Percentiles rank a stretch among this genome's conserved stretches.
phyloP scores from a whole-genome alignment of 208 protist species.

The Blastocrithidia nonstop region DNA sequence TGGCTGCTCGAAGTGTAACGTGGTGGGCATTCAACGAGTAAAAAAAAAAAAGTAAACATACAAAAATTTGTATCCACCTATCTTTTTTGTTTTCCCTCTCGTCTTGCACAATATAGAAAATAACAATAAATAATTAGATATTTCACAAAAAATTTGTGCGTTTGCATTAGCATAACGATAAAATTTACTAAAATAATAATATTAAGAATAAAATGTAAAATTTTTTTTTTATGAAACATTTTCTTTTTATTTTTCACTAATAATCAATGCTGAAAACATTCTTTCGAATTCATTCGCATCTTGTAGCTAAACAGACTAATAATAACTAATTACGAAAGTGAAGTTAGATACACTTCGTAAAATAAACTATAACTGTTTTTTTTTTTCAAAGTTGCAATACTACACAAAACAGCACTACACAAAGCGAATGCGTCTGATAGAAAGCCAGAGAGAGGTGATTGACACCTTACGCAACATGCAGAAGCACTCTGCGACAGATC shows the following conservation, averaged over 20 bases:
- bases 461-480: conserved; percentile 34
- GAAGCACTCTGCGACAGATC: conserved; percentile 54
- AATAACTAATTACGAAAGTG: not conserved
- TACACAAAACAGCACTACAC: not conserved
- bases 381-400: conserved; percentile 3
- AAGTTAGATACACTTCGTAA: not conserved
- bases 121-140: conserved; percentile 2
- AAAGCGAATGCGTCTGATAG: conserved; percentile 47
- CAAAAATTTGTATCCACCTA: not conserved
- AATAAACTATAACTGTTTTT: conserved; percentile 3
- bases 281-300: too few relatives aligned
- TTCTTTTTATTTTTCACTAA: too few relatives aligned
- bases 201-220: too few relatives aligned
- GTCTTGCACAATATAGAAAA: not conserved
- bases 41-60: not conserved
- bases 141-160: too few relatives aligned
- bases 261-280: too few relatives aligned
- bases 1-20: conserved; percentile 50
- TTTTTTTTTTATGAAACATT: too few relatives aligned
- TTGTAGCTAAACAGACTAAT: too few relatives aligned
- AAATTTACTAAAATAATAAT: too few relatives aligned
- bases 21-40: conserved; percentile 60
- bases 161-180: too few relatives aligned
- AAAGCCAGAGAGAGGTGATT: conserved; percentile 60
- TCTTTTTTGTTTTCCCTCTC: not conserved